Percentiles rank a stretch among this genome's conserved stretches.
phyloP scores from a whole-genome alignment of 495 filamentous ascomycete genomes.

The Aspergillus asperescens region DNA sequence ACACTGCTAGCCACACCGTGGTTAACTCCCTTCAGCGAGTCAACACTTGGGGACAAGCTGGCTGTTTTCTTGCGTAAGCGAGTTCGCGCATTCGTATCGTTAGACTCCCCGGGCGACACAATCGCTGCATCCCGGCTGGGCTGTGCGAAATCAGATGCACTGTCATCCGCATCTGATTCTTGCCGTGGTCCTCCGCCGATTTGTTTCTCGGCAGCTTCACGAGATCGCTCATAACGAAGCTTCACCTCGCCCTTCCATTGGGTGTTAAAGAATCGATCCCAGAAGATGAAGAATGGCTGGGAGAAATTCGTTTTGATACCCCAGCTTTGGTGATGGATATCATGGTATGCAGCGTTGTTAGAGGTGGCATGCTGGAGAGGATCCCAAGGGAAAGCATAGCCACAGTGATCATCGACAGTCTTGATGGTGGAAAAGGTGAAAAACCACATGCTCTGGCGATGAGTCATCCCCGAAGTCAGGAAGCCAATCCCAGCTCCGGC shows the following conservation, averaged over 20 bases:
- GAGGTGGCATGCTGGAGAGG: conserved; percentile 83
- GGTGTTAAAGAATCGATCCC: conserved; percentile 46
- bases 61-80: conserved; percentile 36
- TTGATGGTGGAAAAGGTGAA: conserved; percentile 83
- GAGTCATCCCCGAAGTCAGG: conserved; percentile 67
- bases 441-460: conserved; percentile 77
- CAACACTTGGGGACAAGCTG: conserved; percentile 24
- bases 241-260: conserved; percentile 43
- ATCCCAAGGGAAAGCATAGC: conserved; percentile 92
- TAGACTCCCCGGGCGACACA: conserved; percentile 29
- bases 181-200: conserved; percentile 28
- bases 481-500: conserved; percentile 78
- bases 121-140: conserved; percentile 18
- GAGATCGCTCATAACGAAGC: conserved; percentile 42
- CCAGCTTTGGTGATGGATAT: conserved; percentile 99
- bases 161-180: conserved; percentile 10
- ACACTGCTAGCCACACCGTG: conserved; percentile 40
- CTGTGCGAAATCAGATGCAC: conserved; percentile 3
- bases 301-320: conserved; percentile 71
- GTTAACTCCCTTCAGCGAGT: conserved; percentile 37
- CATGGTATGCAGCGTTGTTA: conserved; percentile 94
- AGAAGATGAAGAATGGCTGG: conserved; percentile 50
- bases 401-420: conserved; percentile 96
- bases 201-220: conserved; percentile 39
- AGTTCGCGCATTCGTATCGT: conserved; percentile 26